Conservation (phyloP, 2,329 filamentous ascomycete genomes). For the Microcyclospora pomicola region DNA sequence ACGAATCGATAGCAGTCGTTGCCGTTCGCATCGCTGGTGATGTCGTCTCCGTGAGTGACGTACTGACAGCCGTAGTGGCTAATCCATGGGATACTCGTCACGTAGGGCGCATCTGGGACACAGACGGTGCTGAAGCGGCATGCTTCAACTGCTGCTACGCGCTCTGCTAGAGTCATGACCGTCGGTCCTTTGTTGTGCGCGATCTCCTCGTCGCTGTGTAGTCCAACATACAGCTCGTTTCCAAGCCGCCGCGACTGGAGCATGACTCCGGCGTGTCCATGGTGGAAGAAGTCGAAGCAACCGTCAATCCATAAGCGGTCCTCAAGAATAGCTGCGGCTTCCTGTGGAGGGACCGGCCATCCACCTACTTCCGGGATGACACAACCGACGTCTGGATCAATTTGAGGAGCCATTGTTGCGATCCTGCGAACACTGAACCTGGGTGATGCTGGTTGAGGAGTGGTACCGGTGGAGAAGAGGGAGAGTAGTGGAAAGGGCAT, state of each 20-base stretch:
- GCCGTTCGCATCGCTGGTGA: slow-evolving; percentile 84
- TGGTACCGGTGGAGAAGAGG: no score
- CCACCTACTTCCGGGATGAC: slow-evolving; percentile 39
- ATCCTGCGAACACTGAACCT: no score
- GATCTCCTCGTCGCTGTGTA: slow-evolving; percentile 93
- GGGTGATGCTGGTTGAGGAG: no score
- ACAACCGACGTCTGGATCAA: slow-evolving; percentile 21
- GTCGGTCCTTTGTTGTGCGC: slow-evolving; percentile 95
- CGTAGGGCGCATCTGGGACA: slow-evolving; percentile 78
- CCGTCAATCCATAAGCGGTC: slow-evolving; percentile 94
- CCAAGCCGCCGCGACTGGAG: slow-evolving; percentile 89
- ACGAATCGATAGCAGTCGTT: slow-evolving; percentile 98
- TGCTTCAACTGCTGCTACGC: slow-evolving; percentile 82
- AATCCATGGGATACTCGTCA: slow-evolving; percentile 87
- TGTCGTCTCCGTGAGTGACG: slow-evolving; percentile 93
- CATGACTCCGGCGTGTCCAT: slow-evolving; percentile 94
- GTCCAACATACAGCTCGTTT: slow-evolving; percentile 74
- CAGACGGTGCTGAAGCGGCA: slow-evolving; percentile 88
- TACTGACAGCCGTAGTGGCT: slow-evolving; percentile 89
- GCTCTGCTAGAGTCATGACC: slow-evolving; percentile 87
- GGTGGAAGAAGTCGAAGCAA: slow-evolving; percentile 98
- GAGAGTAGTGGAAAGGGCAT: no score
- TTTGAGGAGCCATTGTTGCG: slow-evolving; percentile 11
- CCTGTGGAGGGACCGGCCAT: slow-evolving; percentile 53
- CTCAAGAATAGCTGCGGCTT: slow-evolving; percentile 43